Evolutionary conservation across 495 filamentous ascomycete genomes (phyloP), one percentile per base, ranked within the genome.

Genomic region (Parachaetomium inaequale): DNA sequence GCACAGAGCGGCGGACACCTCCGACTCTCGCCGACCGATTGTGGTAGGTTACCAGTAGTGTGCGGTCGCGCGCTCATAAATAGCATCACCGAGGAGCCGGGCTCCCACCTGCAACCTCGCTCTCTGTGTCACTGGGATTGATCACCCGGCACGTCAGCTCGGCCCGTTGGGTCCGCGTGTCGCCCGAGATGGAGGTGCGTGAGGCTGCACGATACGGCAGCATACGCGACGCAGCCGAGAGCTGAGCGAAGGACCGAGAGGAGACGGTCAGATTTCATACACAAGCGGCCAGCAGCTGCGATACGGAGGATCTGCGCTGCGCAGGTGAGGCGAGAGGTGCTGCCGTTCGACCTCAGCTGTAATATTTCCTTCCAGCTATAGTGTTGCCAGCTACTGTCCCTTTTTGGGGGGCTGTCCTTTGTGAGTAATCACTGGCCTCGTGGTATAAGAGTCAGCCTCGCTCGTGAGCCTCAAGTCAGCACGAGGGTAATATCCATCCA

Each of bases 281-380:
- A 17, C n/a, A 12, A 36, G 19, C 51, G 15, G 12, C 15, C 21
- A 54, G 28, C 50, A 29, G 45, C 55, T 58, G n/a, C 17, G 11
- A 34, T 36, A 26, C 55, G 42, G 26, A n/a, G 15, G 43, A 63
- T 29, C 17, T 28, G 42, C 15, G 23, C 65, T 63, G 65, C 61
- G 53, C 46, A 21, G 32, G 53, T 61, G 58, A 63, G 65, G 65
- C 65, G 61, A 38, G 51, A 43, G 21, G 1, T 21, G 26, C 25
- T 66, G 55, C 59, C 60, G 49, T 56, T 55, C 55, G 15, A 52
- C 45, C 17, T 58, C 58, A 65, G 63, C 63, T 64, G 50, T 31
- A 15, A 36, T 19, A 19, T 46, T 4, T 17, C 5, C 5, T 7
- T 54, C 31, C n/a, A 38, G 1, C 3, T 23, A 6, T 46, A 11